Percentiles rank a stretch among this genome's conserved stretches.
Evolutionary conservation across 1,284 basidiomycete species (phyloP).

Genomic region (Trametes hirsuta): DNA sequence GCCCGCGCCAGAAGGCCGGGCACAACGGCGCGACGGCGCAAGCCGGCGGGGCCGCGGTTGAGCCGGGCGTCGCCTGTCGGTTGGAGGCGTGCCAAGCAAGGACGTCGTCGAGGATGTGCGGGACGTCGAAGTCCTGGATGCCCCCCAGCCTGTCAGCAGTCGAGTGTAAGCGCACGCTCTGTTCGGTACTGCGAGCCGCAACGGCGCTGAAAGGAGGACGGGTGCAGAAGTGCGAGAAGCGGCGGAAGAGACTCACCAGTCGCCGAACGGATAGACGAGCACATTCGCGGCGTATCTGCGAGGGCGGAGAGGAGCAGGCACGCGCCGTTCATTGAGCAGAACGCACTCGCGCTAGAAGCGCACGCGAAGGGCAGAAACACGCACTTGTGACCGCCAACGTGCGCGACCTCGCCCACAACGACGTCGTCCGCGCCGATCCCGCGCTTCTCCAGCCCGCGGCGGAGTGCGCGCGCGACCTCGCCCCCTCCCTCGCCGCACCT

Average conservation of each 20-base stretch:
- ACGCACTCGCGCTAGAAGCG: not conserved
- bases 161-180: not conserved
- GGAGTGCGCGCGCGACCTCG: conserved; percentile 44
- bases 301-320: conserved; percentile 6
- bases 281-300: conserved; percentile 79
- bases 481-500: conserved; percentile 69
- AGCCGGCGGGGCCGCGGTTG: not conserved
- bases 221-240: not conserved
- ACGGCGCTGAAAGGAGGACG: not conserved
- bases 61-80: not conserved
- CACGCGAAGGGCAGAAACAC: conserved; percentile 31
- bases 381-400: conserved; percentile 87
- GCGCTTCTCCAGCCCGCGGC: conserved; percentile 33
- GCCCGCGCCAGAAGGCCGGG: conserved; percentile 68
- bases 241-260: conserved; percentile 55
- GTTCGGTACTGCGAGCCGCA: not conserved
- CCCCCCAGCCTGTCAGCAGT: conserved; percentile 56
- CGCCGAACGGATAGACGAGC: conserved; percentile 74
- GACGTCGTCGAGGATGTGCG: conserved; percentile 54
- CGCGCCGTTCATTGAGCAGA: not conserved
- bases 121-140: conserved; percentile 58
- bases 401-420: conserved; percentile 67
- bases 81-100: conserved; percentile 37
- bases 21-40: conserved; percentile 38
- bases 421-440: conserved; percentile 23